Evolutionary conservation across 2,329 filamentous ascomycete species (phyloP), one percentile per base, ranked within the genome.

Genomic region (Alternaria postmessia): DNA sequence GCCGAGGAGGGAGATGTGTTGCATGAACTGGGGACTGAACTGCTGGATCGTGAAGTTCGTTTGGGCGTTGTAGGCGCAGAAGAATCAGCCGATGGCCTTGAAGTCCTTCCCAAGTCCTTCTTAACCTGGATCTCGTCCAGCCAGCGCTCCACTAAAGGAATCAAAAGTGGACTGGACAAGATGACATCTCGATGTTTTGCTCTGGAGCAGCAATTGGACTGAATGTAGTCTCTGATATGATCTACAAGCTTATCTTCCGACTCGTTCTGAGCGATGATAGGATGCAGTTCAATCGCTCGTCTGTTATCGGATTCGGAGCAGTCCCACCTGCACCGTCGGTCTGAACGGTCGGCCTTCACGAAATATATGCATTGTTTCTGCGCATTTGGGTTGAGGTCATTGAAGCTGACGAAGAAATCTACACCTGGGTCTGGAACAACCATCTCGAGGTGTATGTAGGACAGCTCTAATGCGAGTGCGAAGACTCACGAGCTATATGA

Each of bases 21-120:
- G 36, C 36, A n/a, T 38, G n/a, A 38, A 9, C 36, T 38, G 7
- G 16, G n/a, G 2, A 7, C 5, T 4, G 16, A n/a, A 7, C 7
- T 38, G 8, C 16, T 9, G n/a, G 16, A 0, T 7, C 3, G 6
- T 16, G 16, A 38, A 0, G 36, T 18, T 7, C 36, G 36, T 0
- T 9, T 0, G 16, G 36, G 36, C 16, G 36, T 38, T n/a, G 16
- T 38, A n/a, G 16, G 16, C 6, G 16, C 3, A n/a, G 16, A 38
- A 7, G 6, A 18, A 1, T 5, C 4, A n/a, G n/a, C n/a, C 16
- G 36, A 38, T 0, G 1, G 16, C 1, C 3, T 9, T 18, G 7
- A 4, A n/a, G 6, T 2, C 34, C 1, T 24, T 24, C 0, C 24
- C 24, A 7, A 24, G 6, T 24, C 24, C 24, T 24, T 24, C 0